Evolutionary conservation across 1,139 yeast species (phyloP).

Genomic region (Yamadazyma conglobata): DNA sequence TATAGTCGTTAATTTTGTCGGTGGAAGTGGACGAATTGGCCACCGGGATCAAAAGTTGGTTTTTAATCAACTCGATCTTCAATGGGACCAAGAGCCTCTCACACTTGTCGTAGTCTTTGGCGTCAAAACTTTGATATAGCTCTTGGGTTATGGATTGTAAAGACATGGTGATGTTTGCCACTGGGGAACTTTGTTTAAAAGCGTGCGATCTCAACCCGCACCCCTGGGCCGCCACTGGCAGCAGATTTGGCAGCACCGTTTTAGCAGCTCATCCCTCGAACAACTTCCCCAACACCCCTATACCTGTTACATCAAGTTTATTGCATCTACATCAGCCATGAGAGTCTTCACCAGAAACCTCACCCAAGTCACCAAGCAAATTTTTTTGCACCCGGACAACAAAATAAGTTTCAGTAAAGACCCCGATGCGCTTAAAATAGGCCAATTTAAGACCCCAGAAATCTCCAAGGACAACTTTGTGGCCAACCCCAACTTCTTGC

Average conservation of each 20-base stretch:
- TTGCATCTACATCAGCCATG: too few species aligned
- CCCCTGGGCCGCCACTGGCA: too few species aligned
- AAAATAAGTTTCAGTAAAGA: conserved; percentile 11
- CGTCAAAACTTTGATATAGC: conserved; percentile 60
- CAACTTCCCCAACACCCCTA: too few species aligned
- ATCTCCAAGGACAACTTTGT: conserved; percentile 10
- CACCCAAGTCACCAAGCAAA: conserved; percentile 13
- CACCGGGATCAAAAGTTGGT: conserved; percentile 74
- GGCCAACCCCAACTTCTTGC: conserved; percentile 26
- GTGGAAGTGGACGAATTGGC: conserved; percentile 31
- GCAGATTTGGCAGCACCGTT: too few species aligned
- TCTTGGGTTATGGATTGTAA: conserved; percentile 59
- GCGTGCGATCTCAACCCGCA: too few species aligned
- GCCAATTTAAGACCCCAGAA: conserved; percentile 8
- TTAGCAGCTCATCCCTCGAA: too few species aligned
- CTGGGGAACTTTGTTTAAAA: conserved; percentile 3
- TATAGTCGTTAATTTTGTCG: conserved; percentile 61
- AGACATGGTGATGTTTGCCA: conserved; percentile 31
- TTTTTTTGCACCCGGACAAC: conserved; percentile 13
- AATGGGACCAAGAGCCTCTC: conserved; percentile 62
- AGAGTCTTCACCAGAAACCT: conserved; percentile 4
- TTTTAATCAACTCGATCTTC: conserved; percentile 75
- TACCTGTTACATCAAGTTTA: too few species aligned
- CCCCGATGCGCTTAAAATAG: conserved; percentile 11
- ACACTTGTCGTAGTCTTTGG: conserved; percentile 59